Percentiles rank a stretch among this genome's conserved stretches.
Conservation (phyloP, 2,329 filamentous ascomycete genomes). For the Fusarium nelsonii region DNA sequence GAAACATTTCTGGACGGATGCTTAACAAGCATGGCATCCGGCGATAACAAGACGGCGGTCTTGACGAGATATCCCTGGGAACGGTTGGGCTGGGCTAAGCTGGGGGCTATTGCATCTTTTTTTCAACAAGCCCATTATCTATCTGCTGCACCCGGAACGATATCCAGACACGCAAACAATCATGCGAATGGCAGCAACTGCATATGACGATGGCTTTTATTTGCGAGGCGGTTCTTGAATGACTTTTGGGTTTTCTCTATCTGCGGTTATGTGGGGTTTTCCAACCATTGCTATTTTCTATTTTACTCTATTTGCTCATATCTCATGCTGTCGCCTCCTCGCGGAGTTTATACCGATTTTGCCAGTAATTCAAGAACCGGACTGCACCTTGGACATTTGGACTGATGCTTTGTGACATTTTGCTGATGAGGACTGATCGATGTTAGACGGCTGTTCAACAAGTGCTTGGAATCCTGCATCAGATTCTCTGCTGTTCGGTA, state of each 20-base stretch:
- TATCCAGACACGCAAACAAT: conserved; percentile 19
- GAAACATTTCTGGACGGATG: conserved; percentile 42
- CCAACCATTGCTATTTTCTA: conserved; percentile 35
- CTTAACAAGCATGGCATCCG: conserved; percentile 42
- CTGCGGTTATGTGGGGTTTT: conserved; percentile 34
- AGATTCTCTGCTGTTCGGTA: not conserved
- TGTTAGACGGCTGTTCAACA: too few species aligned
- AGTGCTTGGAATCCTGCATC: not conserved
- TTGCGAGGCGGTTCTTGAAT: conserved; percentile 50
- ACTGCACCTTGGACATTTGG: conserved; percentile 29
- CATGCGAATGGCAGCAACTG: conserved; percentile 36
- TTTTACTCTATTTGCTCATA: conserved; percentile 42
- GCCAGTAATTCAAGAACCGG: conserved; percentile 49
- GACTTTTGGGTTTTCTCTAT: conserved; percentile 46
- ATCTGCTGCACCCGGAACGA: conserved; percentile 16
- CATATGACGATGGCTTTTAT: conserved; percentile 47
- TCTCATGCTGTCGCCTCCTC: conserved; percentile 43
- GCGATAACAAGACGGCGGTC: conserved; percentile 46
- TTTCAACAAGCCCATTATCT: conserved; percentile 20
- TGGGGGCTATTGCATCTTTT: conserved; percentile 24
- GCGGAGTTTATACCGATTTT: conserved; percentile 48
- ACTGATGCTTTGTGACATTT: conserved; percentile 20
- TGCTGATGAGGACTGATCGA: not conserved
- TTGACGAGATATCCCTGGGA: conserved; percentile 43
- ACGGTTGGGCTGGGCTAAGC: conserved; percentile 28